Evolutionary conservation across 2,329 filamentous ascomycete species (phyloP).

Genomic region (Aspergillus sp.): DNA sequence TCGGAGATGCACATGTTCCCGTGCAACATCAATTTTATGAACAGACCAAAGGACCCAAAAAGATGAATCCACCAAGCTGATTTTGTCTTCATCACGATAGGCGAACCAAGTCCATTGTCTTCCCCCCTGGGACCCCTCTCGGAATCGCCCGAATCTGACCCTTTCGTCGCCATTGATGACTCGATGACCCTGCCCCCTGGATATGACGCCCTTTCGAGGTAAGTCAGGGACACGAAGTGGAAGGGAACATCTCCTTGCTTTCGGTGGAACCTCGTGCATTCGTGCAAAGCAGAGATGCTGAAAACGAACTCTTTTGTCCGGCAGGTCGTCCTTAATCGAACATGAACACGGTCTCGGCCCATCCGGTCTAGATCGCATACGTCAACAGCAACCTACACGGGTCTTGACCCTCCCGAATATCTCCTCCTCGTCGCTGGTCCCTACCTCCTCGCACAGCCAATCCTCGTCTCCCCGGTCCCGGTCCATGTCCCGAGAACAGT

Average conservation of each 20-base stretch:
- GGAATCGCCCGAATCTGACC: slow-evolving; percentile 34
- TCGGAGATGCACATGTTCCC: no score
- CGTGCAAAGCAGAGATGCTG: slow-evolving; percentile 12
- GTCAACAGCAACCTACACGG: slow-evolving; percentile 77
- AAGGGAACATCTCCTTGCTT: slow-evolving; percentile 18
- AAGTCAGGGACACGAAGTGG: slow-evolving; percentile 32
- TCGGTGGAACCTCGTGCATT: slow-evolving; percentile 4
- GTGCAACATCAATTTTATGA: no score
- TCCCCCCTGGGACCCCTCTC: slow-evolving; percentile 37
- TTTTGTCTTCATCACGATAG: slow-evolving; percentile 20
- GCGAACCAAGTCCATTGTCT: slow-evolving; percentile 40
- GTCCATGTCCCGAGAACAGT: slow-evolving; percentile 54
- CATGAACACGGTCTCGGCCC: slow-evolving; percentile 84
- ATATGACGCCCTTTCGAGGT: slow-evolving; percentile 74
- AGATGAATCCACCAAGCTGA: slow-evolving; percentile 10
- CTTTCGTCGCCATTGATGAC: slow-evolving; percentile 53
- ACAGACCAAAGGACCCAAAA: no score
- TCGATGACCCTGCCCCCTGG: slow-evolving; percentile 63
- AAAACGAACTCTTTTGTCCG: slow-evolving; percentile 14
- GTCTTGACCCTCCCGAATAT: slow-evolving; percentile 63
- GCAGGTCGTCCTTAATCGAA: slow-evolving; percentile 79
- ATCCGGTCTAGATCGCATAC: slow-evolving; percentile 88
- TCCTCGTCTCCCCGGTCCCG: slow-evolving; percentile 69
- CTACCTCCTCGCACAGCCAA: slow-evolving; percentile 61
- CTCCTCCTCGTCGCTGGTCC: slow-evolving; percentile 62